A percentile compares a stretch with the other conserved stretches of the same genome.
These are phyloP conservation scores for Colletotrichum australisinense DNA, from an alignment of 2,329 filamentous ascomycete species.

Conservation along the genomic window DNA sequence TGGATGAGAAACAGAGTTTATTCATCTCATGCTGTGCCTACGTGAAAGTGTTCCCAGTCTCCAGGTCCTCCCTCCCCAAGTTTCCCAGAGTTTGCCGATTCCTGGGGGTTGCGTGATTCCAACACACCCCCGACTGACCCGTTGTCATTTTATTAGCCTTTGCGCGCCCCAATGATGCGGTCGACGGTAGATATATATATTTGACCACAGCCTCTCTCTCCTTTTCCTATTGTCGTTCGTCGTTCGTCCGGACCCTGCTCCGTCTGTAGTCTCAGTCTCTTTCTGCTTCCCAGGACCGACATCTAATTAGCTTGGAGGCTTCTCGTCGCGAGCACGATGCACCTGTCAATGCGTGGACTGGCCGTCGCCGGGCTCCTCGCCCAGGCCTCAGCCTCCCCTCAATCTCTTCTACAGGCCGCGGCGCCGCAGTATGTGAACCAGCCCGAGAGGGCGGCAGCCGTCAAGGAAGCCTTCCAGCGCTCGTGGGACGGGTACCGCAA, in stretches of 20 bases:
- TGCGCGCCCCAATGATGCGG: background rate
- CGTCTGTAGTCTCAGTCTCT: background rate
- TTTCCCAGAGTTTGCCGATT: background rate
- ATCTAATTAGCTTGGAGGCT: background rate
- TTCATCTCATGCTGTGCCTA: slow-evolving; percentile 2
- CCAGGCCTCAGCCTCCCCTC: slow-evolving; percentile 11
- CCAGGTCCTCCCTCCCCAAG: background rate
- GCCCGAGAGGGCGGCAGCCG: slow-evolving; percentile 62
- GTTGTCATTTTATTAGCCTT: slow-evolving; percentile 1
- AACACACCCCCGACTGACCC: background rate
- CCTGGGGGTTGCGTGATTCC: slow-evolving; percentile 17
- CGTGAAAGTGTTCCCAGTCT: background rate
- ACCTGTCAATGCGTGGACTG: background rate
- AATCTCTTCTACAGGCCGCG: background rate
- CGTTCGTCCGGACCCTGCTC: background rate
- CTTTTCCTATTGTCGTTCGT: background rate
- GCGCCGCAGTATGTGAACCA: slow-evolving; percentile 42
- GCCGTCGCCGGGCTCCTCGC: slow-evolving; percentile 8
- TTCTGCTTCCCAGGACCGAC: background rate
- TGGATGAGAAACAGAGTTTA: slow-evolving; percentile 24
- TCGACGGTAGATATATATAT: background rate
- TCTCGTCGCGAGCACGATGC: background rate
- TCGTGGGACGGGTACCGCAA: slow-evolving; percentile 80
- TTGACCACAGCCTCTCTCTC: background rate
- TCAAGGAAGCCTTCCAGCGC: slow-evolving; percentile 76